Conservation (phyloP, 805 yeast species). For the Blastobotrys peoriensis region DNA sequence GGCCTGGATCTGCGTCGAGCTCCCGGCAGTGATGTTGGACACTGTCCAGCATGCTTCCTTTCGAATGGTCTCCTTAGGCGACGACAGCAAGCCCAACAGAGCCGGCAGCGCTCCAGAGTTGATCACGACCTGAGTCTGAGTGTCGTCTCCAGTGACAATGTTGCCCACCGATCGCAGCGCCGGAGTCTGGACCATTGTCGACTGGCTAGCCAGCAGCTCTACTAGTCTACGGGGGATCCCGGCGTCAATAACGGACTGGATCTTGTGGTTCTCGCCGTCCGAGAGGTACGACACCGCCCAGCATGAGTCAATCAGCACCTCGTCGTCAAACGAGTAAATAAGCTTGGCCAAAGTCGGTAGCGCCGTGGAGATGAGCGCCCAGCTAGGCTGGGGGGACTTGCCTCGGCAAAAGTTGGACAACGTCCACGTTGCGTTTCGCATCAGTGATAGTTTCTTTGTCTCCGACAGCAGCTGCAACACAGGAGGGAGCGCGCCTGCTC, state of each 20-base stretch:
- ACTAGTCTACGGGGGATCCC: constrained; percentile 92
- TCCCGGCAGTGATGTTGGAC: constrained; percentile 97
- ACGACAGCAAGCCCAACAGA: constrained; percentile 67
- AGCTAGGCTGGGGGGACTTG: constrained; percentile 91
- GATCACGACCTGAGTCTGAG: constrained; percentile 91
- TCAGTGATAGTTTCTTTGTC: constrained; percentile 72
- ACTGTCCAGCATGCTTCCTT: constrained; percentile 99
- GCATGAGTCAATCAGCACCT: constrained; percentile 93
- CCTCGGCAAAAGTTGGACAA: constrained; percentile 95
- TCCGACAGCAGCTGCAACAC: constrained; percentile 71
- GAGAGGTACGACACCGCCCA: constrained; percentile 96
- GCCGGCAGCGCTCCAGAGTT: constrained; percentile 90
- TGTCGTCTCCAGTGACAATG: constrained; percentile 94
- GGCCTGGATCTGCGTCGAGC: constrained; percentile 90
- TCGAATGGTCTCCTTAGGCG: constrained; percentile 85
- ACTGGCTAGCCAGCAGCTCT: constrained; percentile 78
- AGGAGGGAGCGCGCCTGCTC: constrained; percentile 84
- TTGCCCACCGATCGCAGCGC: constrained; percentile 97
- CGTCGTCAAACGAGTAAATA: constrained; percentile 84
- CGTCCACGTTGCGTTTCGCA: constrained; percentile 98
- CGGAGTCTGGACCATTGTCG: constrained; percentile 89
- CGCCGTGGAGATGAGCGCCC: constrained; percentile 80
- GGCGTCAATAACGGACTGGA: constrained; percentile 94
- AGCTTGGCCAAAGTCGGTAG: constrained; percentile 88
- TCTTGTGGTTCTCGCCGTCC: constrained; percentile 89